Conservation (phyloP, 805 yeast genomes). For the Kockiozyma suomiensis region DNA sequence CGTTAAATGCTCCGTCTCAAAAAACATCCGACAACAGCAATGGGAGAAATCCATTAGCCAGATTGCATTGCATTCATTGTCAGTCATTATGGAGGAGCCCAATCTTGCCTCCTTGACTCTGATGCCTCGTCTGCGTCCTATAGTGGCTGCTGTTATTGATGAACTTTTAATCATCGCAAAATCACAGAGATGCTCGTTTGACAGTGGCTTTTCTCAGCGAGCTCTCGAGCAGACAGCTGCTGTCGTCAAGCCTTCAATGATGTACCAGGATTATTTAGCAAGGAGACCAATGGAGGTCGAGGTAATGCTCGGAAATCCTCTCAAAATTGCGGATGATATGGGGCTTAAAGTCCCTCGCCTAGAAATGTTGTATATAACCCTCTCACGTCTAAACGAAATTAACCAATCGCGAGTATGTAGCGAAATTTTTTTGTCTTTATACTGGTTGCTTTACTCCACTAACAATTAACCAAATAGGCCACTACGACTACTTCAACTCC, state of each 20-base stretch:
- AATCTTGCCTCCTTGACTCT: constrained; percentile 20
- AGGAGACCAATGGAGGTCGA: constrained; percentile 67
- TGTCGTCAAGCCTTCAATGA: constrained; percentile 25
- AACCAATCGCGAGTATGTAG: constrained; percentile 11
- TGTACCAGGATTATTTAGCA: constrained; percentile 34
- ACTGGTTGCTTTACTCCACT: no score
- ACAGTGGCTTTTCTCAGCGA: constrained; percentile 4
- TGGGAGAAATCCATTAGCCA: constrained; percentile 35
- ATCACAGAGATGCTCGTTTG: constrained; percentile 25
- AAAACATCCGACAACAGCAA: constrained; percentile 34
- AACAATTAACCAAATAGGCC: no score
- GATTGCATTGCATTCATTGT: constrained; percentile 32
- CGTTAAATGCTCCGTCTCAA: constrained; percentile 27
- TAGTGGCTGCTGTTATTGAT: constrained; percentile 17
- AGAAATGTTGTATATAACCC: constrained; percentile 57
- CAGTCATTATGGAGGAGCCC: constrained; percentile 35
- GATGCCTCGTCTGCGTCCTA: constrained; percentile 17
- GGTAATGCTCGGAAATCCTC: constrained; percentile 68
- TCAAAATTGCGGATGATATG: constrained; percentile 53
- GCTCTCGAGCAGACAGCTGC: constrained; percentile 13
- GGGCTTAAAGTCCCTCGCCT: constrained; percentile 62
- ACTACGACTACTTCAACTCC: constrained; percentile 1
- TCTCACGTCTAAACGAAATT: constrained; percentile 44
- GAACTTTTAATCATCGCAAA: constrained; percentile 28
- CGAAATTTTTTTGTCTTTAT: no score